These are phyloP conservation scores for Hypsizygus marmoreus DNA, from an alignment of 768 basidiomycete genomes.

Conservation along the genomic window DNA sequence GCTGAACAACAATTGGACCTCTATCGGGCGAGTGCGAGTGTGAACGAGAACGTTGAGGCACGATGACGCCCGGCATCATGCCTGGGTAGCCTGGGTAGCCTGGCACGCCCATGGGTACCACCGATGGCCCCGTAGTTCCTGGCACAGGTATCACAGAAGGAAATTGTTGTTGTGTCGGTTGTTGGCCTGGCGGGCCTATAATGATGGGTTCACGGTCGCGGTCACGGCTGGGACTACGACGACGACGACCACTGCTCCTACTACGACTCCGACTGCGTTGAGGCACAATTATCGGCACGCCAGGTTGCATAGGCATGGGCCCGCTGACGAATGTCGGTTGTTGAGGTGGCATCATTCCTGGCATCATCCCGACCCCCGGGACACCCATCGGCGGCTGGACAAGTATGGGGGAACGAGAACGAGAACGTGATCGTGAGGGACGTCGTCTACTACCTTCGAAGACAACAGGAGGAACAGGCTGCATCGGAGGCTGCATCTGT, in stretches of 20 bases:
- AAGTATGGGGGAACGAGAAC: background rate
- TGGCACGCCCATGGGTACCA: too few species aligned
- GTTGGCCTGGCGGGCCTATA: too few species aligned
- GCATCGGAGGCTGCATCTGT: too few species aligned
- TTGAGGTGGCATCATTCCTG: too few species aligned
- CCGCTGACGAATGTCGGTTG: too few species aligned
- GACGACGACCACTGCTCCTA: background rate
- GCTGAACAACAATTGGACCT: conserved; percentile 2
- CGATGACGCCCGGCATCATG: background rate
- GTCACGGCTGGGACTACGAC: background rate
- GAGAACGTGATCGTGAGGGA: background rate
- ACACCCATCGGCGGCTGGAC: background rate
- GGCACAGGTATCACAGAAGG: conserved; percentile 3
- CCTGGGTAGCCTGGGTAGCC: background rate
- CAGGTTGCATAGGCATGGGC: too few species aligned
- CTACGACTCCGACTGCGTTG: too few species aligned
- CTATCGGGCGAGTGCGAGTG: conserved; percentile 3
- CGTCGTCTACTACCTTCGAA: too few species aligned
- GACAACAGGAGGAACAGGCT: conserved; percentile 7
- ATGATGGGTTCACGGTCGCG: background rate
- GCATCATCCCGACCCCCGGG: too few species aligned
- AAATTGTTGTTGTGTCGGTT: too few species aligned
- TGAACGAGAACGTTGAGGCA: conserved; percentile 4
- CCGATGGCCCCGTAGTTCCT: background rate
- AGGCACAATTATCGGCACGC: too few species aligned